Base-by-base conservation (phyloP, 768 basidiomycete genomes). In the Thelephora aurantiotincta region DNA sequence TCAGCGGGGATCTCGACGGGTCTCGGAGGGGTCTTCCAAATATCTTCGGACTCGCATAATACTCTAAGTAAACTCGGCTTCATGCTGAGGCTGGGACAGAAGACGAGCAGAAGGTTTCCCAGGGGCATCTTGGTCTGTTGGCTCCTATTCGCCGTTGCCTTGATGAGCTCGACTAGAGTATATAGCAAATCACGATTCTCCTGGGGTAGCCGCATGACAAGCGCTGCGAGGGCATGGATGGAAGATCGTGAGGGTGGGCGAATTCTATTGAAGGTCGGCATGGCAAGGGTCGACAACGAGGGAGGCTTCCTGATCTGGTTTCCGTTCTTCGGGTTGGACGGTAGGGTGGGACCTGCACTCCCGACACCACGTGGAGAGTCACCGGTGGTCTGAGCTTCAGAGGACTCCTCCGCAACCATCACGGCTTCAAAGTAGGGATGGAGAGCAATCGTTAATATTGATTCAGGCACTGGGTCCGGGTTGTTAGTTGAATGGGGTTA, bases 81-180 rank as follows among this genome's bases (percentile, higher is more conserved):
- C 77, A 92, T 82, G 57, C 74, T 78, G 58, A 92, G 62, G 58
- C 80, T 89, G 6, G 92, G 93, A 52, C 86, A 91, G 59, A 97
- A 80, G 44, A 94, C 82, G 33, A 93, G 67, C 43, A 93, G 67
- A 54, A 97, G 62, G 57, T 96, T 96, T 60, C 82, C 82, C 53
- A 96, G 63, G 2, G 90, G 88, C 92, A 97, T 97, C 65, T 88
- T 89, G 33, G 90, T 97, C 55, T 78, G 75, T 52, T 72, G 73
- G 56, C 72, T 71, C 52, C 75, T 71, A 48, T 67, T 69, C 0
- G 86, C 78, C 12, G 89, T 92, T 37, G 74, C 77, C 38, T 74
- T 77, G 53, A 94, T 83, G 34, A 96, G 69, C 54, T 88, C 80
- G 43, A 78, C 74, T 19, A 94, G 78, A 11, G 89, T 93, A 43